Conservation (phyloP, 495 filamentous ascomycete genomes). For the Tuber indicum region DNA sequence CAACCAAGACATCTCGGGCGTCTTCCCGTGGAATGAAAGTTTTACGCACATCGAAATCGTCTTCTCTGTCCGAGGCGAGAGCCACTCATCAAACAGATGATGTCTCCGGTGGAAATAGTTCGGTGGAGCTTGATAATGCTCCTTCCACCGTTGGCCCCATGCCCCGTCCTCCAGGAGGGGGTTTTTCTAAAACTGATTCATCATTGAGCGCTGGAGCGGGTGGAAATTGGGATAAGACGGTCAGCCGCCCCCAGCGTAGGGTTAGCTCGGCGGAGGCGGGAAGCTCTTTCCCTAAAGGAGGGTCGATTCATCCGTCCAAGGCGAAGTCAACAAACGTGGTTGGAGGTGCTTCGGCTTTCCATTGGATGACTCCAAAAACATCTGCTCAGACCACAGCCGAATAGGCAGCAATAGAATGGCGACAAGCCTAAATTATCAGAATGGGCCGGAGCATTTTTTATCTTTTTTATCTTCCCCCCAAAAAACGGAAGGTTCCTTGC, state of each 20-base stretch:
- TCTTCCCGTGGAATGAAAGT: slow-evolving; percentile 39
- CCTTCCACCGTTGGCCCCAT: slow-evolving; percentile 10
- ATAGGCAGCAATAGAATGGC: slow-evolving; percentile 18
- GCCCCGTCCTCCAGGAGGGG: slow-evolving; percentile 23
- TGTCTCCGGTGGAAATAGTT: slow-evolving; percentile 5
- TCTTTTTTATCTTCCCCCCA: background rate
- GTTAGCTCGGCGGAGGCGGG: slow-evolving; percentile 45
- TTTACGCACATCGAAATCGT: slow-evolving; percentile 40
- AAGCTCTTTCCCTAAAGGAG: slow-evolving; percentile 45
- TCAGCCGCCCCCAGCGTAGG: slow-evolving; percentile 39
- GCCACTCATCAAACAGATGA: slow-evolving; percentile 22
- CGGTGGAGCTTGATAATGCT: slow-evolving; percentile 15
- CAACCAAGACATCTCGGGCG: slow-evolving; percentile 22
- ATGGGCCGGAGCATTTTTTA: background rate
- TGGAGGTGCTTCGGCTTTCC: slow-evolving; percentile 88
- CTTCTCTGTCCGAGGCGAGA: slow-evolving; percentile 34
- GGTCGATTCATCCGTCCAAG: slow-evolving; percentile 42
- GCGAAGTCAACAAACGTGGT: slow-evolving; percentile 66
- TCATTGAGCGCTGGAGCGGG: slow-evolving; percentile 34
- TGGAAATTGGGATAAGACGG: slow-evolving; percentile 41
- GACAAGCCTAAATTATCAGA: background rate
- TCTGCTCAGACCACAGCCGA: slow-evolving; percentile 22
- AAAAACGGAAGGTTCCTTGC: background rate
- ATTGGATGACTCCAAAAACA: slow-evolving; percentile 60
- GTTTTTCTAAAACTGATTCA: slow-evolving; percentile 27